phyloP scores from a whole-genome alignment of 345 rosid species.

The Ricinus communis region DNA sequence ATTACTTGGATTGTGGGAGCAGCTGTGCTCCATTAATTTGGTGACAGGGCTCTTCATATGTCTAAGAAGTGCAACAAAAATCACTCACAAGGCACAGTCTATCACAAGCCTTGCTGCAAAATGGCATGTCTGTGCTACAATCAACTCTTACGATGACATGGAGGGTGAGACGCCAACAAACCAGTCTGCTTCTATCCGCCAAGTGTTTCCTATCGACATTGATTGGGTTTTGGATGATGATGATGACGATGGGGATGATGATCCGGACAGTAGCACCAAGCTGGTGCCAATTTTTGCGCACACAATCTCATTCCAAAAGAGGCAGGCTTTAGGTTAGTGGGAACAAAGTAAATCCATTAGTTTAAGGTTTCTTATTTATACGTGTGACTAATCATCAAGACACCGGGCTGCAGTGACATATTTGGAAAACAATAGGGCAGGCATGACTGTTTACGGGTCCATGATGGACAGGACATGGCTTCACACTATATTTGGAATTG shows the following conservation, averaged over 20 bases:
- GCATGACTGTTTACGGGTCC: conserved; percentile 84
- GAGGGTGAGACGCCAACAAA: conserved; percentile 66
- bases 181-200: conserved; percentile 31
- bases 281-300: conserved; percentile 58
- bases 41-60: conserved; percentile 81
- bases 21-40: conserved; percentile 80
- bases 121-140: conserved; percentile 89
- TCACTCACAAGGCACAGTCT: conserved; percentile 81
- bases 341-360: background rate
- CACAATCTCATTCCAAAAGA: conserved; percentile 78
- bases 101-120: conserved; percentile 81
- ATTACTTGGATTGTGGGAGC: conserved; percentile 12
- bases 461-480: conserved; percentile 82
- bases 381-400: background rate
- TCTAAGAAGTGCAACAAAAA: conserved; percentile 88
- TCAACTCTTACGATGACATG: conserved; percentile 60
- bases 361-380: background rate
- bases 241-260: conserved; percentile 70
- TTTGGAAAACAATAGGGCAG: conserved; percentile 78
- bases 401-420: conserved; percentile 62
- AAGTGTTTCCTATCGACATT: conserved; percentile 30
- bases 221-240: conserved; percentile 58
- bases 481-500: conserved; percentile 75
- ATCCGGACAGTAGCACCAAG: conserved; percentile 54
- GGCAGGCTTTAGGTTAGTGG: conserved; percentile 77